A percentile compares a stretch with the other conserved stretches of the same genome.
phyloP scores from a whole-genome alignment of 2,329 filamentous ascomycete species.

The Chalaropsis thielavioides region DNA sequence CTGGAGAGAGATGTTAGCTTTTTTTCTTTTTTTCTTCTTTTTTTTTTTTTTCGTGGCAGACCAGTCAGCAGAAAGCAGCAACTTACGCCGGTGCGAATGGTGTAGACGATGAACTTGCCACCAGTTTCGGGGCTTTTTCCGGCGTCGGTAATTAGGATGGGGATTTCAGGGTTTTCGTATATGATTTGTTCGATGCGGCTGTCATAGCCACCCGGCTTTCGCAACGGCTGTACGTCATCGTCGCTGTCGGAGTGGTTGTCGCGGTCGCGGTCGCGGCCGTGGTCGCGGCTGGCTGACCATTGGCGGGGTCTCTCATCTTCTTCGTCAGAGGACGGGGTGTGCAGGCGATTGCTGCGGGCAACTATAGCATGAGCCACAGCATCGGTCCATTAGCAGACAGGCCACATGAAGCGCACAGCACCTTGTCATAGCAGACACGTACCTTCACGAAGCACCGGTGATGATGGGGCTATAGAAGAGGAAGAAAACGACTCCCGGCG shows the following conservation, averaged over 20 bases:
- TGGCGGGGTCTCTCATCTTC: conserved; percentile 4
- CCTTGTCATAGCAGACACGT: conserved; percentile 26
- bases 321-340: conserved; percentile 14
- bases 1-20: conserved; percentile 32
- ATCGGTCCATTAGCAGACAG: not conserved
- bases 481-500: conserved; percentile 67
- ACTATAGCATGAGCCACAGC: not conserved
- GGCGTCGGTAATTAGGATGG: conserved; percentile 84
- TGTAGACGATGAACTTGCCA: conserved; percentile 91
- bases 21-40: too few relatives aligned
- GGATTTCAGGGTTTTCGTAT: conserved; percentile 81
- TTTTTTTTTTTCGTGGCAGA: too few relatives aligned
- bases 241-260: conserved; percentile 30
- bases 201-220: conserved; percentile 77
- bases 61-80: not conserved
- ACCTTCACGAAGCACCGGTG: conserved; percentile 44
- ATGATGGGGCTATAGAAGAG: conserved; percentile 47
- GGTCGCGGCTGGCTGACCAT: conserved; percentile 18
- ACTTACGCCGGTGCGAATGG: conserved; percentile 79
- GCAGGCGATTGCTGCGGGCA: conserved; percentile 5
- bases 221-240: conserved; percentile 36
- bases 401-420: not conserved
- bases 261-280: conserved; percentile 28
- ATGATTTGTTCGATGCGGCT: conserved; percentile 95
- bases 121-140: conserved; percentile 90